Conservation (phyloP, 768 basidiomycete genomes). For the Tubosaeta sp. region DNA sequence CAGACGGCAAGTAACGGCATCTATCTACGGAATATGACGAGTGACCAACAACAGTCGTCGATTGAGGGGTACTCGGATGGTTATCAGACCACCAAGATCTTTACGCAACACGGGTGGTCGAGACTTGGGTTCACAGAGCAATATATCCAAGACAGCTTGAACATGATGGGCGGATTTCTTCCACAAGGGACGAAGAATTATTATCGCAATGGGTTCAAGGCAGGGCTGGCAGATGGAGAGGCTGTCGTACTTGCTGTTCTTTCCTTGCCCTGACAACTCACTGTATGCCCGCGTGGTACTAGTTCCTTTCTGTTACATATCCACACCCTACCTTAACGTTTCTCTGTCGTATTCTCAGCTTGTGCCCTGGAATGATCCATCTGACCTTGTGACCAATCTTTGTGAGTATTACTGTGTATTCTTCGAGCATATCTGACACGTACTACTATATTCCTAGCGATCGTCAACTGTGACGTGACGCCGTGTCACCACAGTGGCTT, state of each 20-base stretch:
- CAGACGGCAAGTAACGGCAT: background rate
- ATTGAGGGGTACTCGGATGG: slow-evolving; percentile 57
- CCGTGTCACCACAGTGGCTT: no score
- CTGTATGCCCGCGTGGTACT: background rate
- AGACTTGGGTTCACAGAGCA: slow-evolving; percentile 60
- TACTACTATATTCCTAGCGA: no score
- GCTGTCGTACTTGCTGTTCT: slow-evolving; percentile 10
- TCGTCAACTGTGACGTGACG: no score
- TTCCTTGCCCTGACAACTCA: background rate
- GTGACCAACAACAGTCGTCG: slow-evolving; percentile 9
- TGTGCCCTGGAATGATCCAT: no score
- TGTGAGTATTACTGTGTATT: no score
- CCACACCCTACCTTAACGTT: no score
- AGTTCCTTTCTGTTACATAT: no score
- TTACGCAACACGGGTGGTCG: slow-evolving; percentile 45
- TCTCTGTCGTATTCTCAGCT: no score
- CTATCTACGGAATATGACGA: slow-evolving; percentile 5
- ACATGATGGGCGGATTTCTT: slow-evolving; percentile 11
- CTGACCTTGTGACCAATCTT: no score
- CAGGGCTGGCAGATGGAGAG: slow-evolving; percentile 12
- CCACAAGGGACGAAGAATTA: slow-evolving; percentile 5
- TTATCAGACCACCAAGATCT: slow-evolving; percentile 49
- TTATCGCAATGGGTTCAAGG: slow-evolving; percentile 15
- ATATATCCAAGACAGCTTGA: slow-evolving; percentile 47
- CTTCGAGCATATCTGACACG: no score